phyloP scores from a whole-genome alignment of 2,329 filamentous ascomycete species.

The Hypomyces perniciosus region DNA sequence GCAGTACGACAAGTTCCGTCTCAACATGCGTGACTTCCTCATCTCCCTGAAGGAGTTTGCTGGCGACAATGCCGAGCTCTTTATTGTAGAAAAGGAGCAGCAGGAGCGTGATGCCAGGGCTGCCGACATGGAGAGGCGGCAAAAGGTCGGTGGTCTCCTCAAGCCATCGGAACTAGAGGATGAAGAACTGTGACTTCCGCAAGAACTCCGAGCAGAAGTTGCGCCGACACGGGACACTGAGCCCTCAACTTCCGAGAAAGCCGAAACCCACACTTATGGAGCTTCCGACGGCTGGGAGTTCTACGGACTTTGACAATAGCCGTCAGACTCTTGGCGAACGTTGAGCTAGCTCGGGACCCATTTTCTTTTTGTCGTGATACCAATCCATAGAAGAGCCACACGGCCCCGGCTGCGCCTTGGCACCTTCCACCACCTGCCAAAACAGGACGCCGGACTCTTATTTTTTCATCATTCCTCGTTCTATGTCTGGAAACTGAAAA shows the following conservation, averaged over 20 bases:
- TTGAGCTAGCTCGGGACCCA: constrained; percentile 1
- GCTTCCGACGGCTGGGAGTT: constrained; percentile 57
- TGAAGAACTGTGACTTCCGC: constrained; percentile 78
- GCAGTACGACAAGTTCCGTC: constrained; percentile 89
- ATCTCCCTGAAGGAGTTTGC: constrained; percentile 96
- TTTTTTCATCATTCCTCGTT: background rate
- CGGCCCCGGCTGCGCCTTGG: constrained; percentile 10
- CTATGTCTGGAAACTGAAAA: constrained; percentile 9
- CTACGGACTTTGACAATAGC: constrained; percentile 47
- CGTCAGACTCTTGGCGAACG: background rate
- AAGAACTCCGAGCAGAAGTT: constrained; percentile 60
- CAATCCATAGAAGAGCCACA: constrained; percentile 18
- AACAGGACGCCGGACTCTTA: constrained; percentile 5
- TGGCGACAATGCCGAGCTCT: constrained; percentile 91
- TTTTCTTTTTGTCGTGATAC: constrained; percentile 21
- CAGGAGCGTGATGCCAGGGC: constrained; percentile 79
- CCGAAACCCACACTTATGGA: constrained; percentile 20
- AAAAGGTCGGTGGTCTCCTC: constrained; percentile 91
- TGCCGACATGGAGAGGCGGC: constrained; percentile 82
- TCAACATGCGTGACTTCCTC: constrained; percentile 92
- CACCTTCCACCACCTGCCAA: constrained; percentile 1
- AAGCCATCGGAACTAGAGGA: constrained; percentile 97
- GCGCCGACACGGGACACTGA: constrained; percentile 31
- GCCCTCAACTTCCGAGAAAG: constrained; percentile 20
- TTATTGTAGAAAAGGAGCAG: constrained; percentile 89